Conservation (phyloP, 2,329 filamentous ascomycete species). For the Cercospora janseana region DNA sequence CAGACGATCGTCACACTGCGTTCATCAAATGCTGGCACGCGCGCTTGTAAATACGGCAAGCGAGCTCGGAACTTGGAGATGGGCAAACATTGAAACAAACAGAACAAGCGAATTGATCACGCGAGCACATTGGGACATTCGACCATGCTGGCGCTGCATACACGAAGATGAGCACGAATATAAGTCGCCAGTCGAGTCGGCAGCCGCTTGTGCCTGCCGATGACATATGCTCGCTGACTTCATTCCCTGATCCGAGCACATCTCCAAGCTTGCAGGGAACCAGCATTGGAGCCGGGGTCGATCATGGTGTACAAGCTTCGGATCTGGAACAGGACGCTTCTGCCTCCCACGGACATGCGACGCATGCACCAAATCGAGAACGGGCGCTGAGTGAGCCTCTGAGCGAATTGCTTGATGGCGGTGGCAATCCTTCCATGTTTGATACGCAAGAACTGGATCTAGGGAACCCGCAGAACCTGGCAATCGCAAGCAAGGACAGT, state of each 20-base stretch:
- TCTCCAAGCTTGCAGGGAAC: conserved; percentile 20
- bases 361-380: conserved; percentile 5
- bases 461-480: conserved; percentile 31
- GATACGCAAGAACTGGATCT: conserved; percentile 28
- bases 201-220: conserved; percentile 24
- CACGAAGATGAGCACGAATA: conserved; percentile 17
- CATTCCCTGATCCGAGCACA: conserved; percentile 34
- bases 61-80: neutral
- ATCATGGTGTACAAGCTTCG: conserved; percentile 10
- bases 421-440: conserved; percentile 34
- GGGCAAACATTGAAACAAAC: neutral
- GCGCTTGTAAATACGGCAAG: neutral
- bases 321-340: conserved; percentile 8
- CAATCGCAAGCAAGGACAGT: conserved; percentile 27
- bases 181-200: conserved; percentile 24
- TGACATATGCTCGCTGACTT: conserved; percentile 33
- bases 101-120: conserved; percentile 9
- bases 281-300: conserved; percentile 12
- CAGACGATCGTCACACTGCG: neutral
- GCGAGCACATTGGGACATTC: conserved; percentile 2
- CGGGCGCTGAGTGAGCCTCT: conserved; percentile 21
- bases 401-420: conserved; percentile 33
- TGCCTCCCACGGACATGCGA: neutral
- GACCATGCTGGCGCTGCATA: conserved; percentile 4
- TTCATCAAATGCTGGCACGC: conserved; percentile 2